Conservation (phyloP, 129 eudicot genomes). For the Artemisia argyi region DNA sequence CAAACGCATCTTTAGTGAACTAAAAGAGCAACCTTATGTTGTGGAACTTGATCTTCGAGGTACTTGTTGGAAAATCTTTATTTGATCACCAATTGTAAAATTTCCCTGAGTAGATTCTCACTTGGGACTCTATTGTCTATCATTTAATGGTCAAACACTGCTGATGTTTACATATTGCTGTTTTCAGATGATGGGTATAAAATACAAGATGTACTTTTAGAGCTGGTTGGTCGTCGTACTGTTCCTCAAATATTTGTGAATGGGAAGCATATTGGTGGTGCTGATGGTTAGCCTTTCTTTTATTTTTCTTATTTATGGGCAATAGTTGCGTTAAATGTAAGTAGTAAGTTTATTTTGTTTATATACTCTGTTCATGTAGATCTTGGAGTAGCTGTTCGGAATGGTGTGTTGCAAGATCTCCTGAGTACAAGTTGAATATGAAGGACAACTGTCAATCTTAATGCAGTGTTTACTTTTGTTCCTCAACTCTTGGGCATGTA, state of each 20-base stretch:
- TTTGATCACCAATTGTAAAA: too few species aligned
- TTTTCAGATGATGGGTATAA: conserved; percentile 77
- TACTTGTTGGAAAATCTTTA: conserved; percentile 19
- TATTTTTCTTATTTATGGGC: conserved; percentile 6
- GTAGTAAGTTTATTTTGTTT: not conserved
- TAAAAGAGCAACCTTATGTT: conserved; percentile 73
- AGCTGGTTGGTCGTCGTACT: conserved; percentile 84
- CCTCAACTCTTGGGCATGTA: conserved; percentile 9
- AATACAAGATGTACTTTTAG: conserved; percentile 83
- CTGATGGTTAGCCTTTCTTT: conserved; percentile 65
- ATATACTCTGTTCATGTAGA: conserved; percentile 39
- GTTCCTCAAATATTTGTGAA: conserved; percentile 98
- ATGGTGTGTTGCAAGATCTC: conserved; percentile 63
- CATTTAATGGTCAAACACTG: conserved; percentile 1
- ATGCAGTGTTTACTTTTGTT: conserved; percentile 27
- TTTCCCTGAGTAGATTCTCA: too few species aligned
- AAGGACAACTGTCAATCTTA: conserved; percentile 21
- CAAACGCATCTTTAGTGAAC: conserved; percentile 67
- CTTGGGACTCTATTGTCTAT: not conserved
- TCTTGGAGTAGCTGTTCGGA: conserved; percentile 54
- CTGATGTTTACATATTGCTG: conserved; percentile 1
- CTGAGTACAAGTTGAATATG: conserved; percentile 41
- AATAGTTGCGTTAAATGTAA: not conserved
- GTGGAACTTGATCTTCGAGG: conserved; percentile 99
- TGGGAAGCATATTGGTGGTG: conserved; percentile 97